A percentile compares a stretch with the other conserved stretches of the same genome.
phyloP scores from a whole-genome alignment of 1,284 basidiomycete genomes.

The Fomitopsis betulina region DNA sequence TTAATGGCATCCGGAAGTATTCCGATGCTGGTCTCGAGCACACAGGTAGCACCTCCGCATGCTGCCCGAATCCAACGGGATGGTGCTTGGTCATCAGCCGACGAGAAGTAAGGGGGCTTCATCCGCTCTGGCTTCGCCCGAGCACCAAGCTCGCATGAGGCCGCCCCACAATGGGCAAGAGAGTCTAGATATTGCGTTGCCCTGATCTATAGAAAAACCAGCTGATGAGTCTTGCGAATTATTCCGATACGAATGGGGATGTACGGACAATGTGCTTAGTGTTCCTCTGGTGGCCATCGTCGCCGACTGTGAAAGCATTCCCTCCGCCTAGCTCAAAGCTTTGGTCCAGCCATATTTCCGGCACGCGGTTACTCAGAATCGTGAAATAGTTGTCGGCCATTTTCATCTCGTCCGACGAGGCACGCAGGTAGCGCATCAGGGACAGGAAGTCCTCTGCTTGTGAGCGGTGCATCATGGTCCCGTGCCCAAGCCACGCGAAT shows the following conservation, averaged over 20 bases:
- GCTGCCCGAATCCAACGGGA: slow-evolving; percentile 31
- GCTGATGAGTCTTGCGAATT: slow-evolving; percentile 1
- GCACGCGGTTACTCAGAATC: slow-evolving; percentile 46
- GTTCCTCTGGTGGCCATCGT: slow-evolving; percentile 54
- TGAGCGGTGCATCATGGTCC: slow-evolving; percentile 45
- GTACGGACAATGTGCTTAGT: slow-evolving; percentile 50
- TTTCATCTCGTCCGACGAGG: slow-evolving; percentile 45
- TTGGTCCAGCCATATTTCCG: slow-evolving; percentile 58
- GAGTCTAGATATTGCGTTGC: slow-evolving; percentile 38
- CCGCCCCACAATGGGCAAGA: slow-evolving; percentile 21
- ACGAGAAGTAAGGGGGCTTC: slow-evolving; percentile 18
- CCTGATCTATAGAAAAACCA: slow-evolving; percentile 26
- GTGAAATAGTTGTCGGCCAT: slow-evolving; percentile 74
- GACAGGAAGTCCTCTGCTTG: slow-evolving; percentile 43
- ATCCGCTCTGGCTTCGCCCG: slow-evolving; percentile 7
- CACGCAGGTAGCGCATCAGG: slow-evolving; percentile 39
- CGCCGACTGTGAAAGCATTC: slow-evolving; percentile 57
- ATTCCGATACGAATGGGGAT: not conserved
- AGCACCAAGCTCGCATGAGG: slow-evolving; percentile 11
- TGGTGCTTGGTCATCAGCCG: slow-evolving; percentile 7
- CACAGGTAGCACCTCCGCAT: slow-evolving; percentile 41
- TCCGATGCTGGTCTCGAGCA: slow-evolving; percentile 52
- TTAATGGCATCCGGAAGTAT: slow-evolving; percentile 33
- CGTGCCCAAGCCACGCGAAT: slow-evolving; percentile 67
- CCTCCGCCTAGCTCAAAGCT: slow-evolving; percentile 56